A percentile compares a stretch with the other conserved stretches of the same genome.
Evolutionary conservation across 345 rosid genomes (phyloP).

Genomic region (Cardamine chenopodiifolia): DNA sequence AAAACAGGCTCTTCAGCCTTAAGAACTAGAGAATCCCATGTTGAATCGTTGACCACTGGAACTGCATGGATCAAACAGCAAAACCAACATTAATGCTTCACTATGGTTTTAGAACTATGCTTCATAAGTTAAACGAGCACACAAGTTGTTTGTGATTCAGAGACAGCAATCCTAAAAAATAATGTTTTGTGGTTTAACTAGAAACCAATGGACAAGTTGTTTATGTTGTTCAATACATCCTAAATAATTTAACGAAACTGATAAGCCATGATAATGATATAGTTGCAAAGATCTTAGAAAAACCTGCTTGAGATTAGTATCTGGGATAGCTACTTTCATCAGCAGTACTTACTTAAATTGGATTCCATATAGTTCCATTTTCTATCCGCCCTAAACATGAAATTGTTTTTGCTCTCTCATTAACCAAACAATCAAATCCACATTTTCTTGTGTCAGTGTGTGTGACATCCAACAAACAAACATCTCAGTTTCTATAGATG

Average conservation of each 20-base stretch:
- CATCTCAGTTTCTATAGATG: slow-evolving; percentile 9
- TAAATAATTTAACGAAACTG: background rate
- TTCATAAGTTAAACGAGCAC: no score
- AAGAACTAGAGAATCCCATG: slow-evolving; percentile 60
- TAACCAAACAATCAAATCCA: slow-evolving; percentile 1
- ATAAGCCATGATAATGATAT: background rate
- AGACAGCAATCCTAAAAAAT: background rate
- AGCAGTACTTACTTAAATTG: no score
- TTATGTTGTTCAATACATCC: background rate
- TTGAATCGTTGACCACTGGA: slow-evolving; percentile 54
- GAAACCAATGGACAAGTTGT: background rate
- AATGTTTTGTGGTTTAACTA: background rate
- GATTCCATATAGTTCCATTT: no score
- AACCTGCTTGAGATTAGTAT: no score
- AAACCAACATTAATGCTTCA: slow-evolving; percentile 3
- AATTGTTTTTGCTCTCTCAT: no score
- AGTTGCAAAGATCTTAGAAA: no score
- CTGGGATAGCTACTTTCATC: no score
- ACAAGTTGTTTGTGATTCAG: background rate
- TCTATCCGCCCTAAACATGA: no score
- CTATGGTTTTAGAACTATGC: background rate
- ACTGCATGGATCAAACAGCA: slow-evolving; percentile 38
- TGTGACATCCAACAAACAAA: slow-evolving; percentile 1
- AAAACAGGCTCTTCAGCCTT: slow-evolving; percentile 63
- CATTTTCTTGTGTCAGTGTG: no score